phyloP scores from a whole-genome alignment of 2,329 filamentous ascomycete species.

The Ceratocystis cubensis region DNA sequence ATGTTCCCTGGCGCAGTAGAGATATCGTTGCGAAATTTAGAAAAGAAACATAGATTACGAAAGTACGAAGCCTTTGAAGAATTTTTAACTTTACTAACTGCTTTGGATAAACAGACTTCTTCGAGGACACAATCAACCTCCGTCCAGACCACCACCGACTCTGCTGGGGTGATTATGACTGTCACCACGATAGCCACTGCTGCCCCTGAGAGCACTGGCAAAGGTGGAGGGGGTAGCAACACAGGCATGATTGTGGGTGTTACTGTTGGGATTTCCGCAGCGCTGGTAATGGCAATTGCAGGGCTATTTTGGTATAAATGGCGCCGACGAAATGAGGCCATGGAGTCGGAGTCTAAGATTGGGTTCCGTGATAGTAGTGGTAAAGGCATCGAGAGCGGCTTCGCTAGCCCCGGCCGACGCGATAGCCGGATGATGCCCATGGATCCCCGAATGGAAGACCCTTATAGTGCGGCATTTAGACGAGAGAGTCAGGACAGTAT shows the following conservation, averaged over 20 bases:
- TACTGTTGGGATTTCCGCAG: conserved; percentile 36
- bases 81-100: conserved; percentile 21
- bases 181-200: conserved; percentile 40
- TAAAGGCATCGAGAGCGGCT: conserved; percentile 12
- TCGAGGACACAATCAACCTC: conserved; percentile 29
- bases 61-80: neutral
- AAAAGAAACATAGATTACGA: neutral
- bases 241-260: conserved; percentile 42
- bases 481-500: conserved; percentile 50
- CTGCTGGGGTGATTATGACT: conserved; percentile 40
- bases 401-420: conserved; percentile 34
- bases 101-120: conserved; percentile 18
- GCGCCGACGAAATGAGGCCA: conserved; percentile 30
- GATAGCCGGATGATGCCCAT: conserved; percentile 45
- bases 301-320: conserved; percentile 33
- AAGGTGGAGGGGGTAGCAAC: conserved; percentile 28
- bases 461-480: conserved; percentile 44
- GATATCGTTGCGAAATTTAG: neutral
- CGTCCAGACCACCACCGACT: conserved; percentile 43
- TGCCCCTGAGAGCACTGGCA: conserved; percentile 23
- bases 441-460: conserved; percentile 48
- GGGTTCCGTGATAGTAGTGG: conserved; percentile 5
- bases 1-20: neutral
- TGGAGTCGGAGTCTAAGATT: conserved; percentile 16
- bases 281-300: conserved; percentile 28